Percentiles rank a stretch among this genome's conserved stretches.
These are phyloP conservation scores for Rhinocladiella mackenziei DNA, from an alignment of 2,329 filamentous ascomycete species.

Conservation along the genomic window DNA sequence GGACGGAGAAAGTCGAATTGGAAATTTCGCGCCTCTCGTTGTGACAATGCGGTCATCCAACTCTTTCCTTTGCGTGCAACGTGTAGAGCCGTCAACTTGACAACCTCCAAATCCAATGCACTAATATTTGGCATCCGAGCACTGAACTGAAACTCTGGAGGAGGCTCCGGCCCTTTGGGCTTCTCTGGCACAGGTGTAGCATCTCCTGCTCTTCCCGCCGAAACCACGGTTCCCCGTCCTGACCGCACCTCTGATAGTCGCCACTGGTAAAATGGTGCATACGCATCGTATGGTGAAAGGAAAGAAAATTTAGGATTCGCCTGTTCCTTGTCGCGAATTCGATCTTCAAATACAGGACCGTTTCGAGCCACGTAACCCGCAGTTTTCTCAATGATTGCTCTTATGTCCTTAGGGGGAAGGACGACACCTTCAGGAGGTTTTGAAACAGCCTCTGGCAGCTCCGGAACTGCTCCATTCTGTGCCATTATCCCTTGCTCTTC, in stretches of 20 bases:
- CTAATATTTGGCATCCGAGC: slow-evolving; percentile 97
- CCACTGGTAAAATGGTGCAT: slow-evolving; percentile 87
- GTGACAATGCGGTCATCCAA: slow-evolving; percentile 85
- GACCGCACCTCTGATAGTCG: slow-evolving; percentile 78
- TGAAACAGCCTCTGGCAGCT: slow-evolving; percentile 55
- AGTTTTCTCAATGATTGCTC: slow-evolving; percentile 84
- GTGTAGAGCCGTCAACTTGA: slow-evolving; percentile 78
- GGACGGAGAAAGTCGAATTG: slow-evolving; percentile 96
- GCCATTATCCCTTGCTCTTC: slow-evolving; percentile 30
- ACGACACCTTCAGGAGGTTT: slow-evolving; percentile 81
- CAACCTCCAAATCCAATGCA: slow-evolving; percentile 77
- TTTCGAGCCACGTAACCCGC: slow-evolving; percentile 80
- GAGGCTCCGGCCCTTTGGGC: slow-evolving; percentile 77
- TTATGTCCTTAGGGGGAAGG: slow-evolving; percentile 78
- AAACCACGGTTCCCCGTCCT: slow-evolving; percentile 73
- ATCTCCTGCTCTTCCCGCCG: slow-evolving; percentile 69
- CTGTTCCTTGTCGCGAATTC: slow-evolving; percentile 78
- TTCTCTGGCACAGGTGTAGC: slow-evolving; percentile 57
- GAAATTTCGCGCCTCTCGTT: slow-evolving; percentile 82
- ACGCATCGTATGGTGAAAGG: slow-evolving; percentile 72
- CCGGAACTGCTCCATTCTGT: slow-evolving; percentile 39
- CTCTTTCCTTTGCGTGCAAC: slow-evolving; percentile 87
- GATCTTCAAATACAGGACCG: slow-evolving; percentile 67
- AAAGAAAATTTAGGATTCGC: slow-evolving; percentile 90
- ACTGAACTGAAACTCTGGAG: slow-evolving; percentile 85